These are phyloP conservation scores for Coccomyxa subellipsoidea DNA, from an alignment of 163 green algal species.

Conservation along the genomic window DNA sequence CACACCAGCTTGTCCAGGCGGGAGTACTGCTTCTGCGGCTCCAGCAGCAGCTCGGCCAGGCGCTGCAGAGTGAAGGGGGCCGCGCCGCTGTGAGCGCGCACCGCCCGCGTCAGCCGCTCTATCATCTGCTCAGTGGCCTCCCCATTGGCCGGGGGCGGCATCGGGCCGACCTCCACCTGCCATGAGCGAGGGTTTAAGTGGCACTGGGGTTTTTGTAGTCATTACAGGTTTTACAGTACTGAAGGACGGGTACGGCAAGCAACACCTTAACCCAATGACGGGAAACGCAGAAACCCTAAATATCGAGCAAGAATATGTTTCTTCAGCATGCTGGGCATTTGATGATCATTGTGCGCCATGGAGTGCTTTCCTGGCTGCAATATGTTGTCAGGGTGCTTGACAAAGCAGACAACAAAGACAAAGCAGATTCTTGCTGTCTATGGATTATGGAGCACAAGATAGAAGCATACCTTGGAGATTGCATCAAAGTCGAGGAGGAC, in stretches of 20 bases:
- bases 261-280: too few species aligned
- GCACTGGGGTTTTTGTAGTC: too few species aligned
- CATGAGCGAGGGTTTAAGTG: too few species aligned
- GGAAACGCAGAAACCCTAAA: too few species aligned
- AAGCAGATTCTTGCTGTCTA: not conserved
- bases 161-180: slow-evolving; percentile 42
- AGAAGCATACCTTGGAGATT: not conserved
- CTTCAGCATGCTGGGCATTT: too few species aligned
- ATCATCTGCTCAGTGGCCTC: slow-evolving; percentile 19
- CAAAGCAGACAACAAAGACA: too few species aligned
- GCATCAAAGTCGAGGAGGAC: slow-evolving; percentile 41
- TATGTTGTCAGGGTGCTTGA: too few species aligned
- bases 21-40: slow-evolving; percentile 74
- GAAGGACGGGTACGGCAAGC: too few species aligned
- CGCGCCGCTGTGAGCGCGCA: slow-evolving; percentile 40
- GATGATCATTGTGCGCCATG: too few species aligned
- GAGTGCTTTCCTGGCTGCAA: too few species aligned
- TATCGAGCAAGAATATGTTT: too few species aligned
- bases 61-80: slow-evolving; percentile 81
- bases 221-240: too few species aligned
- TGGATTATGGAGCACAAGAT: not conserved
- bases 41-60: slow-evolving; percentile 76
- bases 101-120: slow-evolving; percentile 37
- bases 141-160: slow-evolving; percentile 22
- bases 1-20: slow-evolving; percentile 66